phyloP scores from a whole-genome alignment of 176 grass and related monocot species.

The Aegilops bicornis region DNA sequence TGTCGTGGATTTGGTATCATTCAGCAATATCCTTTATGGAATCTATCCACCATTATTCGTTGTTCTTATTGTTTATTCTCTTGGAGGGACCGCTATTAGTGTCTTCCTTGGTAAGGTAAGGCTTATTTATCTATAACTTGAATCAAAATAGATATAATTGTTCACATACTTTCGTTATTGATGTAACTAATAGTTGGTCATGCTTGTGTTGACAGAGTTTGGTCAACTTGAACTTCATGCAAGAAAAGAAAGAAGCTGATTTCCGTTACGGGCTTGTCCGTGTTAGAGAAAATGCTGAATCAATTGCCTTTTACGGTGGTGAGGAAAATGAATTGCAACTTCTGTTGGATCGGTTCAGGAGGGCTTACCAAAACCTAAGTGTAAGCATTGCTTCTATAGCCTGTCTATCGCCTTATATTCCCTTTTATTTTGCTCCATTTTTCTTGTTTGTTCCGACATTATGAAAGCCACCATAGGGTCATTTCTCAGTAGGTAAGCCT shows the following conservation, averaged over 20 bases:
- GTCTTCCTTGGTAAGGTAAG: conserved; percentile 92
- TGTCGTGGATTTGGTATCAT: conserved; percentile 91
- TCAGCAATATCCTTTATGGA: conserved; percentile 96
- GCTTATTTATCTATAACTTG: conserved; percentile 12
- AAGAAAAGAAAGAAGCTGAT: conserved; percentile 99
- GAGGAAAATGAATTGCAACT: conserved; percentile 95
- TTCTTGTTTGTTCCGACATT: not conserved
- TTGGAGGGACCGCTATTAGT: conserved; percentile 89
- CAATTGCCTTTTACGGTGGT: conserved; percentile 95
- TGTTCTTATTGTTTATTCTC: conserved; percentile 94
- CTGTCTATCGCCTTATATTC: not conserved
- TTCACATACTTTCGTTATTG: conserved; percentile 18
- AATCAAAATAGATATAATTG: not conserved
- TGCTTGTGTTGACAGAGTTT: conserved; percentile 59
- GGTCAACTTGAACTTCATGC: conserved; percentile 97
- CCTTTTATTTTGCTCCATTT: conserved; percentile 14
- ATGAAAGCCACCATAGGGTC: not conserved
- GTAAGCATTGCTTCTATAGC: conserved; percentile 45
- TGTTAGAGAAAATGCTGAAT: conserved; percentile 99
- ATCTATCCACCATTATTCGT: conserved; percentile 94
- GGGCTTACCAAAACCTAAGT: conserved; percentile 87
- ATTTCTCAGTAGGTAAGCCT: not conserved
- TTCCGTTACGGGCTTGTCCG: conserved; percentile 95
- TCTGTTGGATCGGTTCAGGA: conserved; percentile 86
- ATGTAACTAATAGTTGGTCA: conserved; percentile 19